These are phyloP conservation scores for Grosmannia clavigera DNA, from an alignment of 2,329 filamentous ascomycete genomes.

Conservation along the genomic window DNA sequence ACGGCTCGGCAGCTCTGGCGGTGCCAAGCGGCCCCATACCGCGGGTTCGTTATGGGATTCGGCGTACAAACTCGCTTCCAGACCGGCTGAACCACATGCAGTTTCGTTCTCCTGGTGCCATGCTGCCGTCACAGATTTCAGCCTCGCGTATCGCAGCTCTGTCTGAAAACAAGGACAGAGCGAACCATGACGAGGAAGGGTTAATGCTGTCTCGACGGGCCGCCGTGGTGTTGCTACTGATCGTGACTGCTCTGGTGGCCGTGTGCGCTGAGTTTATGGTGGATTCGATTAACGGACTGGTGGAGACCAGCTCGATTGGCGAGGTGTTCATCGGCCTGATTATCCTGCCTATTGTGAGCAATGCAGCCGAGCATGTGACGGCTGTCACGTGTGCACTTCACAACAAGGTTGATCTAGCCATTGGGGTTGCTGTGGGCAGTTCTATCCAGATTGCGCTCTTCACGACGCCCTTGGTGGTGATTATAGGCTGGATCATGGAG, in stretches of 20 bases:
- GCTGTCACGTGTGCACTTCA: conserved; percentile 59
- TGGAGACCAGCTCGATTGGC: conserved; percentile 40
- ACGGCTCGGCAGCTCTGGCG: conserved; percentile 15
- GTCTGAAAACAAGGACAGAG: conserved; percentile 12
- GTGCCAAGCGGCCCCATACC: conserved; percentile 35
- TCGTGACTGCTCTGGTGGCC: conserved; percentile 54
- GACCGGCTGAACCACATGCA: conserved; percentile 45
- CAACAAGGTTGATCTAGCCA: conserved; percentile 66
- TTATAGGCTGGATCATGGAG: conserved; percentile 57
- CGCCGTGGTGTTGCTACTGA: conserved; percentile 48
- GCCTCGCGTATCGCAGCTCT: conserved; percentile 21
- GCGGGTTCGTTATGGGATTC: conserved; percentile 50
- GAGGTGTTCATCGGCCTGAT: conserved; percentile 62
- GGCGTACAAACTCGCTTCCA: conserved; percentile 62
- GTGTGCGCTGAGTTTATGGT: conserved; percentile 61
- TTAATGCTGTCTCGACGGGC: conserved; percentile 38
- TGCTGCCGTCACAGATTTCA: conserved; percentile 36
- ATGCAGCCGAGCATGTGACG: conserved; percentile 62
- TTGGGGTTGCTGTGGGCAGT: conserved; percentile 58
- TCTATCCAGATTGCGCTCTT: conserved; percentile 64
- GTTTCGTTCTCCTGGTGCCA: conserved; percentile 34
- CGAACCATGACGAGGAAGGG: conserved; percentile 13
- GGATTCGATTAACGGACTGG: conserved; percentile 51
- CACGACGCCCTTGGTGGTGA: conserved; percentile 56
- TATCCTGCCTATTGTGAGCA: conserved; percentile 60